Evolutionary conservation across 208 protist species (phyloP).

Genomic region (Crithidia expoeki): DNA sequence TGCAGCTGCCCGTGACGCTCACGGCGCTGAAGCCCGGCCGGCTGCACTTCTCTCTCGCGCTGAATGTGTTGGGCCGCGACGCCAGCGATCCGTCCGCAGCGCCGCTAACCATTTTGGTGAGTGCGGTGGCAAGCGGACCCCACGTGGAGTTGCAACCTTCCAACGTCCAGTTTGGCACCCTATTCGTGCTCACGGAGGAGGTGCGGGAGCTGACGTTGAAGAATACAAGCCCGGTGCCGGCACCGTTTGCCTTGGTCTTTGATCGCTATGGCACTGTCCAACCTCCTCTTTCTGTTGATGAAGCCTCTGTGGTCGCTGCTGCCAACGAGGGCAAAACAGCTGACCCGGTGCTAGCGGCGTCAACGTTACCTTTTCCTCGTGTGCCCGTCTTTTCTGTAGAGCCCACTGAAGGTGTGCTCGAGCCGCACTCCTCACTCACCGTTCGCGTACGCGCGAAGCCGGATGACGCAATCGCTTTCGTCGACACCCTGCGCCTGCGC

Average conservation of each 20-base stretch:
- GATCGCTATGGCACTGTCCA: slow-evolving; percentile 25
- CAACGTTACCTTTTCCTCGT: slow-evolving; percentile 24
- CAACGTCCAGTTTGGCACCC: slow-evolving; percentile 70
- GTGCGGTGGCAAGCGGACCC: slow-evolving; percentile 76
- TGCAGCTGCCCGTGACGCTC: slow-evolving; percentile 80
- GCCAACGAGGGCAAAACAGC: neutral
- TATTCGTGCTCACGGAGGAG: slow-evolving; percentile 62
- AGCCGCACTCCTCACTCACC: slow-evolving; percentile 50
- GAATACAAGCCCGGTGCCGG: slow-evolving; percentile 90
- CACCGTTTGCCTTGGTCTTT: slow-evolving; percentile 37
- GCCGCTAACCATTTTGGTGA: slow-evolving; percentile 62
- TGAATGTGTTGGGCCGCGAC: slow-evolving; percentile 78
- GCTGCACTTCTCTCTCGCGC: slow-evolving; percentile 77
- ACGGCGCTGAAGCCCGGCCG: slow-evolving; percentile 73
- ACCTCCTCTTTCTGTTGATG: neutral
- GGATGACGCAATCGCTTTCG: slow-evolving; percentile 90
- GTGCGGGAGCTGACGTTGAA: slow-evolving; percentile 52
- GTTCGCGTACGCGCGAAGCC: slow-evolving; percentile 76
- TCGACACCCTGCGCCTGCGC: slow-evolving; percentile 75
- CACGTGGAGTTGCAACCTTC: slow-evolving; percentile 62
- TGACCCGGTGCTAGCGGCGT: no score
- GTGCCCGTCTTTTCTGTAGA: slow-evolving; percentile 50
- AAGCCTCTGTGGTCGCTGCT: slow-evolving; percentile 1
- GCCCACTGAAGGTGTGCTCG: slow-evolving; percentile 56
- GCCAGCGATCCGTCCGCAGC: slow-evolving; percentile 24